Evolutionary conservation across 2,329 filamentous ascomycete species (phyloP), one percentile per base, ranked within the genome.

Genomic region (Thermothelomyces thermophilus): DNA sequence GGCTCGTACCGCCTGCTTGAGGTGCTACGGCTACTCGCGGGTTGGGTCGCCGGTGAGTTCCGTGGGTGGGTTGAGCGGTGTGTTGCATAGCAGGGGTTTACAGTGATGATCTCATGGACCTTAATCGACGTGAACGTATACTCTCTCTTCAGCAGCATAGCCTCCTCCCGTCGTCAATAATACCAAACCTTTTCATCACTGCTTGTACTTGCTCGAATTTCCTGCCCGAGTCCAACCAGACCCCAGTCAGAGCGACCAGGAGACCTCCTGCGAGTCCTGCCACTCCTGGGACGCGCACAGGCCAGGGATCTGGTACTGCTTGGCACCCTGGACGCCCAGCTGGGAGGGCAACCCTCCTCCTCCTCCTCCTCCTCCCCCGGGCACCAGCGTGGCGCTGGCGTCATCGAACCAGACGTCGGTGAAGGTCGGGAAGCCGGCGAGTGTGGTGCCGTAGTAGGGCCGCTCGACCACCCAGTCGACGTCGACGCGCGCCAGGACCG

Each of bases 391-490:
- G 1, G 57, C 59, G 17, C 52, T 57, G 7, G 55, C 50, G 11
- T 58, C 53, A 19, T 62, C 46, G 40, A 62, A 62, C 57, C 60
- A 62, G 2, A 56, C 52, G 39, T 60, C 57, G 26, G 43, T 53
- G 40, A 62, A 62, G 17, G 36, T 13, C 1, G 60, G 52, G 20
- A 62, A 58, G 26, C 54, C 51, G 10, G 55, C 52, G 1, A 57
- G 51, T 3, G 50, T 34, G 13, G 26, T 13, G 19, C 56, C 56
- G 47, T 55, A 57, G 45, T 51, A 48, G 8, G 60, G 60, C 10
- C 58, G 52, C 51, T 62, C 60, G 9, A 62, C 50, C n/a, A 62
- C 54, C 55, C 57, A 62, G 51, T 62, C 60, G n/a, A 57, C 58
- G 43, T 62, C 50, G 16, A 58, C 42, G 3, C 60, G 55, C 1